phyloP scores from a whole-genome alignment of 768 basidiomycete species.

The Baorangia bicolor region DNA sequence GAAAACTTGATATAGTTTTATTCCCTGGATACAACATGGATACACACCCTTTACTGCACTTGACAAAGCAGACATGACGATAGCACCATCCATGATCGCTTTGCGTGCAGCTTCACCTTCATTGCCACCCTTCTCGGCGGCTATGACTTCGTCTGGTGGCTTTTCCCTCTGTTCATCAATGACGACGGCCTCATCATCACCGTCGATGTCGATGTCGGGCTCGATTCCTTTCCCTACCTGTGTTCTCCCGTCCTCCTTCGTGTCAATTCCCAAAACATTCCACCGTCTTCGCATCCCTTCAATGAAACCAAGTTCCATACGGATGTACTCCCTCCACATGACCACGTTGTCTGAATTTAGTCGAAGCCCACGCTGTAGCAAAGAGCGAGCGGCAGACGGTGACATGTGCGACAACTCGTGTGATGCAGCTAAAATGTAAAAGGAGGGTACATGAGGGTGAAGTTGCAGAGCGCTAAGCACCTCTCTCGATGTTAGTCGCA shows the following conservation, averaged over 20 bases:
- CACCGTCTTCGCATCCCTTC: constrained; percentile 79
- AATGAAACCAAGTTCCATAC: constrained; percentile 85
- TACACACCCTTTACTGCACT: constrained; percentile 70
- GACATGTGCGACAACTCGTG: constrained; percentile 77
- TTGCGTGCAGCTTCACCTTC: constrained; percentile 56
- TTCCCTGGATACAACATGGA: constrained; percentile 13
- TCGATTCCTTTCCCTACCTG: constrained; percentile 21
- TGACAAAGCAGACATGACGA: constrained; percentile 73
- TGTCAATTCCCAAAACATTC: constrained; percentile 69
- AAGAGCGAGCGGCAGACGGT: constrained; percentile 74
- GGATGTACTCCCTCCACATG: constrained; percentile 88
- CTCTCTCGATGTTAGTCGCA: constrained; percentile 5
- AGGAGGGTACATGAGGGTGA: constrained; percentile 71
- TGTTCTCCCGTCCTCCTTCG: constrained; percentile 12
- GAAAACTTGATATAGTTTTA: constrained; percentile 6
- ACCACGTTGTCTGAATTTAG: constrained; percentile 68
- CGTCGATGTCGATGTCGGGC: constrained; percentile 25
- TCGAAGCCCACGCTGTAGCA: constrained; percentile 84
- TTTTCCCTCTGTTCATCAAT: constrained; percentile 23
- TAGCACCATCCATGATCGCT: constrained; percentile 74
- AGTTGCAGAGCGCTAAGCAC: constrained; percentile 73
- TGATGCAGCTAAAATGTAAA: constrained; percentile 83
- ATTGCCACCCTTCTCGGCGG: constrained; percentile 39
- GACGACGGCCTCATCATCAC: constrained; percentile 10
- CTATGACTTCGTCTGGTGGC: constrained; percentile 28